Evolutionary conservation across 2,329 filamentous ascomycete genomes (phyloP), one percentile per base, ranked within the genome.

Genomic region (Penicillium sclerotiorum): DNA sequence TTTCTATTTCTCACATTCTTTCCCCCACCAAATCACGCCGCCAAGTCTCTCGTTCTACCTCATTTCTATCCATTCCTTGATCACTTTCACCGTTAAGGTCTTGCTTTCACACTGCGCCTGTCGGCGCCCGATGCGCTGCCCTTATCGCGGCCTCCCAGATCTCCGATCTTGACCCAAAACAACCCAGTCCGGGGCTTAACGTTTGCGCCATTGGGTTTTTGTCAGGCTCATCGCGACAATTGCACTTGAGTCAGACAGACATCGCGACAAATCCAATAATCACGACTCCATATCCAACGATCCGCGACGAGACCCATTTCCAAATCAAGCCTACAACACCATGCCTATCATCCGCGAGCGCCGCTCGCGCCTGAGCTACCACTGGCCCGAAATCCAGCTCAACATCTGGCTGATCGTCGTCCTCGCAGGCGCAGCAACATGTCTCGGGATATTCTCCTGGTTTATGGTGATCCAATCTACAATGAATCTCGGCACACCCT

Each of bases 331-430:
- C 39, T 15, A 11, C 49, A 49, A 52, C 32, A 30, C n/a, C 30
- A 46, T 46, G 43, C 4, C 43, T 12, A 66, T 59, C 66, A 35
- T 56, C 32, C 36, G 17, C 55, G 50, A 63, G 47, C 60, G 69
- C 49, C 65, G 63, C 39, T 53, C 56, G 4, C 68, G 67, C 23
- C 70, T 73, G 17, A 70, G 78, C 60, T 86, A 85, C 72, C 80
- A 78, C 71, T 87, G 83, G 83, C 83, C 83, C 2, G 82, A 86
- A 66, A 73, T 81, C 41, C 82, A 85, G 61, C 76, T 87, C 57
- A 85, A 86, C 61, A 69, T 84, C 61, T 87, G 83, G 83, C 80
- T 82, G 45, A 79, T 86, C 58, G 73, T 85, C 57, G 83, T 86
- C 65, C 73, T 86, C 13, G 79, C 77, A 1, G 78, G 79, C 2